A percentile compares a stretch with the other conserved stretches of the same genome.
Evolutionary conservation across 768 basidiomycete genomes (phyloP).

Genomic region (Coprinopsis marcescibilis): DNA sequence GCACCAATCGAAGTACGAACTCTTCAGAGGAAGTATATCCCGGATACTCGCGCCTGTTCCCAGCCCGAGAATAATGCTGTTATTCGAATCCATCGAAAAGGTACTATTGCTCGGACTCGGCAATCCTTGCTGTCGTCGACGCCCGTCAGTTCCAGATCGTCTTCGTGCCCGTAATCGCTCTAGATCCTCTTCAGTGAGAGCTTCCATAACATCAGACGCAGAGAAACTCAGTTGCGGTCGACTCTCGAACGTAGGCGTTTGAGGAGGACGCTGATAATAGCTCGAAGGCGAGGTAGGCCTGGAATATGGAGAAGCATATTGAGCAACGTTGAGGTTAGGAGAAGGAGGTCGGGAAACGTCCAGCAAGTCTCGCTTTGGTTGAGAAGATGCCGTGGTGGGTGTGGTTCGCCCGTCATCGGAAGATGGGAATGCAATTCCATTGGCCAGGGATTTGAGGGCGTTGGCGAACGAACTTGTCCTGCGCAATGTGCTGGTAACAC

Average conservation of each 20-base stretch:
- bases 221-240: conserved; percentile 45
- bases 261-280: conserved; percentile 23
- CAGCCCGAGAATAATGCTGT: conserved; percentile 66
- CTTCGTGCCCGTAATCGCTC: conserved; percentile 76
- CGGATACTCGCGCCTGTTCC: conserved; percentile 78
- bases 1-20: conserved; percentile 93
- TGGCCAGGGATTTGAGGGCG: conserved; percentile 63
- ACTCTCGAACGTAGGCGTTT: conserved; percentile 24
- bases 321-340: conserved; percentile 71
- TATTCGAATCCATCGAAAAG: conserved; percentile 69
- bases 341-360: conserved; percentile 67
- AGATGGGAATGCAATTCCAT: conserved; percentile 65
- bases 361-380: conserved; percentile 21
- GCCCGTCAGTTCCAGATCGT: conserved; percentile 35
- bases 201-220: conserved; percentile 80
- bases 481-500: conserved; percentile 62
- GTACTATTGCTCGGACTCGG: conserved; percentile 72
- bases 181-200: conserved; percentile 92
- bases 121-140: conserved; percentile 32
- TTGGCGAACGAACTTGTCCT: conserved; percentile 81
- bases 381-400: conserved; percentile 21
- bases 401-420: conserved; percentile 45
- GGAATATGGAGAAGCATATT: conserved; percentile 74
- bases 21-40: conserved; percentile 85
- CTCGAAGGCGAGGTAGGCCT: conserved; percentile 40